Base-by-base conservation (phyloP, 2,329 filamentous ascomycete genomes). In the Cladorrhinum sp. region DNA sequence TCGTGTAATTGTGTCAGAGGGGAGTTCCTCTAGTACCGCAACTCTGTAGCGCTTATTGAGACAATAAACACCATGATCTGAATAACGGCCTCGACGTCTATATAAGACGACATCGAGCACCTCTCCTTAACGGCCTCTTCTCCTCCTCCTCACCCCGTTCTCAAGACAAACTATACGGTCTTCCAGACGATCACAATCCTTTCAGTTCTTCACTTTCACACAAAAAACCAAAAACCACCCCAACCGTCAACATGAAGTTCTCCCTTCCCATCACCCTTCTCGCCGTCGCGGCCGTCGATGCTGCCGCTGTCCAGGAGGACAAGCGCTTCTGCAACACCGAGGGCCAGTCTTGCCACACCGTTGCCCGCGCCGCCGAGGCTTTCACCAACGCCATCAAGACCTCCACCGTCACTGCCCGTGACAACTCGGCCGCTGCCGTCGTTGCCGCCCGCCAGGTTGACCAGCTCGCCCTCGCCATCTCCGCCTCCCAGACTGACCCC, bases 291-390 rank as follows among this genome's bases (percentile, higher is more conserved):
- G 60, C 61, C 45, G 65, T 64, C 59, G 61, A 69, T 61, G 71
- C 71, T 56, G 67, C 70, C 27, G 69, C 71, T 57, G 61, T 73
- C 29, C 25, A 57, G 50, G 58, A 61, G 60, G 70, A 58, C 49
- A 64, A 64, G 63, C 63, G 64, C 23, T 70, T 64, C 62, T 70
- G 67, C 55, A 48, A 23, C 23, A 56, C 55, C 54, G 36, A 49
- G 13, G 65, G 65, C 53, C 62, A 68, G 53, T 53, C 66, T 23
- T 67, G 66, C 62, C 55, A 61, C 59, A 64, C 61, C 67, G 72
- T 73, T 65, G 76, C 76, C 69, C 77, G 76, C 63, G 76, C 74
- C n/a, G 70, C 71, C 62, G 68, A 72, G 3, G 69, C 71, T 58
- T 69, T 75, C 63, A 51, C 67, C 65, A 66, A 67, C 12, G 66